A percentile compares a stretch with the other conserved stretches of the same genome.
phyloP scores from a whole-genome alignment of 495 filamentous ascomycete species.

The Xylaria telfairii region DNA sequence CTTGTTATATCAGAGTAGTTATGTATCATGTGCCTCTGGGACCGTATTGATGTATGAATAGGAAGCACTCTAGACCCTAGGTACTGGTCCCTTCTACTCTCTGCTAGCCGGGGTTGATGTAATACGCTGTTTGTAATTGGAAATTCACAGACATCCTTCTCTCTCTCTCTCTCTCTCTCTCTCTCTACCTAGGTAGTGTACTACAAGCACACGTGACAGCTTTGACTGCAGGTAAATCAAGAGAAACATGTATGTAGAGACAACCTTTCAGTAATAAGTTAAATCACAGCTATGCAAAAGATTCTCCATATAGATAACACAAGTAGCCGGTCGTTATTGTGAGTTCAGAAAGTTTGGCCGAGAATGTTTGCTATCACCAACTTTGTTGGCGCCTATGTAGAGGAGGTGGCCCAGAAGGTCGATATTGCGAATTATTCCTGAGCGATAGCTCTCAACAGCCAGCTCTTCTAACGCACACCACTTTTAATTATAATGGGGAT shows the following conservation, averaged over 20 bases:
- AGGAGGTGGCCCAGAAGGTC: not conserved
- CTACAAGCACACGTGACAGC: not conserved
- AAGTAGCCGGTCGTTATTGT: too few species aligned
- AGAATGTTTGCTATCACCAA: not conserved
- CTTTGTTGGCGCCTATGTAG: not conserved
- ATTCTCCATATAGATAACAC: not conserved
- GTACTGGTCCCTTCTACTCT: not conserved
- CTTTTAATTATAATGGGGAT: too few species aligned
- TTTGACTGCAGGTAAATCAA: not conserved
- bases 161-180: not conserved
- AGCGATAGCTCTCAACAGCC: not conserved
- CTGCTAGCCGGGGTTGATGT: not conserved
- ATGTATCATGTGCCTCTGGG: not conserved
- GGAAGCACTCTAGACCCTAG: not conserved
- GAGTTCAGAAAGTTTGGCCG: too few species aligned
- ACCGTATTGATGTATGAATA: not conserved
- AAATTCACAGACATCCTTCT: not conserved
- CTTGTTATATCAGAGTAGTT: not conserved
- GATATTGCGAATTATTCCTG: not conserved
- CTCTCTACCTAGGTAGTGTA: too few species aligned
- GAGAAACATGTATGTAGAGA: not conserved
- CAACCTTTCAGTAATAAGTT: not conserved
- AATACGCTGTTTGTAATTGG: not conserved
- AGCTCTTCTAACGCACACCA: not conserved
- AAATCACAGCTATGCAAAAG: not conserved